Evolutionary conservation across 2,329 filamentous ascomycete genomes (phyloP).

Genomic region (Chlorencoelia australis): DNA sequence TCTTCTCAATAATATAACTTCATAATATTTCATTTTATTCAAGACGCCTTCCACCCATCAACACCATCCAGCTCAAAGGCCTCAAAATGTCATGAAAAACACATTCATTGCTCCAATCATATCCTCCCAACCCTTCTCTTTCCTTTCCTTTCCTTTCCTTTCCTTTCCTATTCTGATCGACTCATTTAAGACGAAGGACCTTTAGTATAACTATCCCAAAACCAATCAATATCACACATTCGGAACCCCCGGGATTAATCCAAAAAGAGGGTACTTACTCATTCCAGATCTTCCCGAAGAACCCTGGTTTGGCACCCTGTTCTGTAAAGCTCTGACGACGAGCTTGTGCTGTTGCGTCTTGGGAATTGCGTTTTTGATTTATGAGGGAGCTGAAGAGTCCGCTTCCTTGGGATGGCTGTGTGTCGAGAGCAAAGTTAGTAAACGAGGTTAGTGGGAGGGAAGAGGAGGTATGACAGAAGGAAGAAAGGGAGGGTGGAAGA

Average conservation of each 20-base stretch:
- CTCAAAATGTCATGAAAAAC: background rate
- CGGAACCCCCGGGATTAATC: background rate
- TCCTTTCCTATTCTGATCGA: background rate
- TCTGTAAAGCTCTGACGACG: slow-evolving; percentile 35
- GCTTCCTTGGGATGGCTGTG: slow-evolving; percentile 12
- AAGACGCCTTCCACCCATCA: too few species aligned
- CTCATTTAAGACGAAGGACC: too few species aligned
- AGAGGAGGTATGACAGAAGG: background rate
- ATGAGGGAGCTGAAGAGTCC: slow-evolving; percentile 30
- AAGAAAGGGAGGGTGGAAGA: background rate
- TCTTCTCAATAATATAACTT: too few species aligned
- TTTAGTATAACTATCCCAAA: background rate
- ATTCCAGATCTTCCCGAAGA: slow-evolving; percentile 27
- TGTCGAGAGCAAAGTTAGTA: background rate
- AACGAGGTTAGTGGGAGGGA: background rate
- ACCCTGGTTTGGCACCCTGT: slow-evolving; percentile 30
- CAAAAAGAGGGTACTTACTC: slow-evolving; percentile 16
- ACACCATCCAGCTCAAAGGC: background rate
- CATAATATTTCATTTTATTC: too few species aligned
- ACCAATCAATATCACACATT: background rate
- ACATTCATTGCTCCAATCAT: background rate
- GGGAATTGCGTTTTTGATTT: slow-evolving; percentile 33
- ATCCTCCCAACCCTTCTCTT: background rate
- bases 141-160: background rate
- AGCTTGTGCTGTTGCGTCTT: slow-evolving; percentile 27